These are phyloP conservation scores for Hypsizygus ulmarius DNA, from an alignment of 1,284 basidiomycete genomes.

Conservation along the genomic window DNA sequence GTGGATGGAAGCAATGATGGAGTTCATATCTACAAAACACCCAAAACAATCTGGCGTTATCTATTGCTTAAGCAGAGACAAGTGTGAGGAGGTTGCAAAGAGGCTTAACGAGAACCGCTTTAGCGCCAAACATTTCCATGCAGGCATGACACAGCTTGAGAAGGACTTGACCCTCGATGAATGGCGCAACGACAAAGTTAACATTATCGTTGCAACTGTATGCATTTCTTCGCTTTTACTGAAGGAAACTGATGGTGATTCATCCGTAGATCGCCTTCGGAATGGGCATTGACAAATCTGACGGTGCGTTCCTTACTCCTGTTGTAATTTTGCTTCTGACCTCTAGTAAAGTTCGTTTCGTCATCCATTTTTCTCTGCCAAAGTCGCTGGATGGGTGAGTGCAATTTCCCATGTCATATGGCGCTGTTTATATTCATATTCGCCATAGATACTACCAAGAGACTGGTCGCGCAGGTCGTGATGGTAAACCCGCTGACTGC, in stretches of 20 bases:
- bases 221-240: constrained; percentile 15
- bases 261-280: constrained; percentile 78
- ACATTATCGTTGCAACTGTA: constrained; percentile 91
- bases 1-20: constrained; percentile 66
- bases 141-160: constrained; percentile 67
- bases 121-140: constrained; percentile 84
- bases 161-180: constrained; percentile 63
- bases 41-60: constrained; percentile 77
- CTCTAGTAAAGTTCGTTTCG: constrained; percentile 40
- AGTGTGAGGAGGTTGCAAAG: constrained; percentile 80
- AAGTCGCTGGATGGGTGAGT: constrained; percentile 46
- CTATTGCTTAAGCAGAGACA: constrained; percentile 74
- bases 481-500: constrained; percentile 44
- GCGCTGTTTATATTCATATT: not conserved
- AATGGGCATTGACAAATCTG: constrained; percentile 94
- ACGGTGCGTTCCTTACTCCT: constrained; percentile 31
- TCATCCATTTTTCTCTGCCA: constrained; percentile 45
- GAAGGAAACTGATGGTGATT: not conserved
- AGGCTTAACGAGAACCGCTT: constrained; percentile 47
- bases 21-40: constrained; percentile 67
- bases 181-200: constrained; percentile 75
- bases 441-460: constrained; percentile 45
- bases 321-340: constrained; percentile 3
- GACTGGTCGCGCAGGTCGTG: constrained; percentile 50
- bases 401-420: not conserved